phyloP scores from a whole-genome alignment of 108 stramenopile species.

The Nitzschia sp. region DNA sequence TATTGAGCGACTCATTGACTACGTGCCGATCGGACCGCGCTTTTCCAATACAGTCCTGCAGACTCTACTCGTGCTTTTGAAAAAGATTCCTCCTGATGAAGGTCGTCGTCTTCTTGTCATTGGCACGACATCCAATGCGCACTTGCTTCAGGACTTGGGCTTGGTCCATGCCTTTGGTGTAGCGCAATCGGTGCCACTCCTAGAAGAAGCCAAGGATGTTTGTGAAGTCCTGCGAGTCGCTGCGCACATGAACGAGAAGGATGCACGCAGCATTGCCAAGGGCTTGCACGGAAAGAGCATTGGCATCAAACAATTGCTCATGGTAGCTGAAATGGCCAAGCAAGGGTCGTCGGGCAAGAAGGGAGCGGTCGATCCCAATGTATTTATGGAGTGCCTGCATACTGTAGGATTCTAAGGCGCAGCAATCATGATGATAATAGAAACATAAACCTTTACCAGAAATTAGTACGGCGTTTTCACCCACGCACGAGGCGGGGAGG shows the following conservation, averaged over 20 bases:
- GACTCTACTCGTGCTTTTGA: slow-evolving; percentile 94
- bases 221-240: slow-evolving; percentile 85
- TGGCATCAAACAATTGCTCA: slow-evolving; percentile 95
- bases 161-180: slow-evolving; percentile 93
- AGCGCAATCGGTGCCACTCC: slow-evolving; percentile 73
- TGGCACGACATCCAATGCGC: slow-evolving; percentile 90
- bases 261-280: slow-evolving; percentile 84
- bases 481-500: no score
- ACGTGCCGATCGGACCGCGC: slow-evolving; percentile 94
- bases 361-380: slow-evolving; percentile 79
- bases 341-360: slow-evolving; percentile 53
- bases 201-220: slow-evolving; percentile 86
- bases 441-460: neutral
- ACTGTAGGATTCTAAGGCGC: slow-evolving; percentile 86
- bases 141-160: slow-evolving; percentile 91
- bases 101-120: slow-evolving; percentile 90
- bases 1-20: slow-evolving; percentile 98
- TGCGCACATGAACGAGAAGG: slow-evolving; percentile 74
- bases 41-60: slow-evolving; percentile 98
- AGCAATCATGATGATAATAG: neutral
- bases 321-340: slow-evolving; percentile 98
- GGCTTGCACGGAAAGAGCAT: slow-evolving; percentile 90
- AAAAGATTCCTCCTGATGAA: slow-evolving; percentile 94
- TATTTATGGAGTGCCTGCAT: slow-evolving; percentile 97
- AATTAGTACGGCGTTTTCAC: no score